A percentile compares a stretch with the other conserved stretches of the same genome.
phyloP scores from a whole-genome alignment of 1,284 basidiomycete species.

The Melampsora larici-populina region DNA sequence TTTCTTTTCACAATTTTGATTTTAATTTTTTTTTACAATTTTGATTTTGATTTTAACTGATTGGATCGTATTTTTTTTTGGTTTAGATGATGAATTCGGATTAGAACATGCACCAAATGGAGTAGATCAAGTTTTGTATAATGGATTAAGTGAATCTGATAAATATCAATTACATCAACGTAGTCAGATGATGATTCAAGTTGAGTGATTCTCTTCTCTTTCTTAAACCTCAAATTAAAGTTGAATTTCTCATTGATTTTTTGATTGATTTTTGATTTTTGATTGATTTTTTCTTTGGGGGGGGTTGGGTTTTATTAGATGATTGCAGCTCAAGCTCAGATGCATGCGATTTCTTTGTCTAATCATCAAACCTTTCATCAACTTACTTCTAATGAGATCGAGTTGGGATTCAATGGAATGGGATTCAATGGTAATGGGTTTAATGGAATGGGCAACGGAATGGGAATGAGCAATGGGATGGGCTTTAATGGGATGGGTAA shows the following conservation, averaged over 20 bases:
- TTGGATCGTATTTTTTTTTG: too few species aligned
- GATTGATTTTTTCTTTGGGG: too few species aligned
- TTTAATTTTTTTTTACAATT: too few species aligned
- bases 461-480: neutral
- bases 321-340: constrained; percentile 23
- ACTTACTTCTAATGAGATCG: too few species aligned
- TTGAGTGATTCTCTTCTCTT: constrained; percentile 1
- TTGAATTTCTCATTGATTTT: neutral
- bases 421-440: too few species aligned
- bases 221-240: neutral
- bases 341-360: constrained; percentile 9
- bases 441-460: neutral
- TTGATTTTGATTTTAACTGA: neutral
- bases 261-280: neutral
- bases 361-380: too few species aligned
- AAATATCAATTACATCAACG: constrained; percentile 28
- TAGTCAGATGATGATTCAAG: constrained; percentile 35
- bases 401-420: too few species aligned
- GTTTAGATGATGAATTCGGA: neutral
- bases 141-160: neutral
- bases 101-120: constrained; percentile 7
- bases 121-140: constrained; percentile 13
- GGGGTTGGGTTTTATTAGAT: neutral
- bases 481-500: too few species aligned
- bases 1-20: too few species aligned